Conservation (phyloP, 129 eudicot species). For the Lonicera japonica region DNA sequence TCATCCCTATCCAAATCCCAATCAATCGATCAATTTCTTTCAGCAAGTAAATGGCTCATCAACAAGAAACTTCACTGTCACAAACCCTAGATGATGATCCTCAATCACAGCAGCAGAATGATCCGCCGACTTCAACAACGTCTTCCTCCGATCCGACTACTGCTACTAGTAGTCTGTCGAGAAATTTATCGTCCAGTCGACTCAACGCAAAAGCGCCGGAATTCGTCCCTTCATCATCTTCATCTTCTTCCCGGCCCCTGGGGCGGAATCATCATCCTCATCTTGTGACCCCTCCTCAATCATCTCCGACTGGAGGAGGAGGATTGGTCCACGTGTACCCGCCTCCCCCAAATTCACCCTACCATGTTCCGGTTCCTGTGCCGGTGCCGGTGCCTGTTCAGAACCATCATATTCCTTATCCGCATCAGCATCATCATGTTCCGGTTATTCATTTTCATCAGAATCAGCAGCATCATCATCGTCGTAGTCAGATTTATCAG, state of each 20-base stretch:
- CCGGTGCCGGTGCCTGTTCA: slow-evolving; percentile 22
- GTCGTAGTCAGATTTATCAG: slow-evolving; percentile 12
- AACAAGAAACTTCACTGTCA: slow-evolving; percentile 1
- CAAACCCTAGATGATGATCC: slow-evolving; percentile 4
- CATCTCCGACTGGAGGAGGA: slow-evolving; percentile 27
- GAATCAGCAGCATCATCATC: slow-evolving; percentile 5
- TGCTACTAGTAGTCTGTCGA: too few species aligned
- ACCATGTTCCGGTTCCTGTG: background rate
- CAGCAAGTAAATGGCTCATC: slow-evolving; percentile 15
- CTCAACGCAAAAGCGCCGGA: slow-evolving; percentile 88
- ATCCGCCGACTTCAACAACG: background rate
- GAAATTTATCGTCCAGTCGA: slow-evolving; percentile 43
- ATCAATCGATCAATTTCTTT: too few species aligned
- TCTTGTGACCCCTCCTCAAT: slow-evolving; percentile 28
- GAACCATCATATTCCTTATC: slow-evolving; percentile 24
- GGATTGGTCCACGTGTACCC: slow-evolving; percentile 30
- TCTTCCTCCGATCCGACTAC: slow-evolving; percentile 11
- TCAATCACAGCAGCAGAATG: background rate
- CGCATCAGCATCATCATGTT: slow-evolving; percentile 18
- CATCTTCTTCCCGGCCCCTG: slow-evolving; percentile 15
- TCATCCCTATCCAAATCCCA: too few species aligned
- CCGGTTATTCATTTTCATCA: slow-evolving; percentile 25
- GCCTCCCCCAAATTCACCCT: slow-evolving; percentile 26
- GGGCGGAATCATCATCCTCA: slow-evolving; percentile 21
- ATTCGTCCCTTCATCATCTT: slow-evolving; percentile 49